Evolutionary conservation across 73 alveolate species (phyloP).

Genomic region (Uronychia setigera): DNA sequence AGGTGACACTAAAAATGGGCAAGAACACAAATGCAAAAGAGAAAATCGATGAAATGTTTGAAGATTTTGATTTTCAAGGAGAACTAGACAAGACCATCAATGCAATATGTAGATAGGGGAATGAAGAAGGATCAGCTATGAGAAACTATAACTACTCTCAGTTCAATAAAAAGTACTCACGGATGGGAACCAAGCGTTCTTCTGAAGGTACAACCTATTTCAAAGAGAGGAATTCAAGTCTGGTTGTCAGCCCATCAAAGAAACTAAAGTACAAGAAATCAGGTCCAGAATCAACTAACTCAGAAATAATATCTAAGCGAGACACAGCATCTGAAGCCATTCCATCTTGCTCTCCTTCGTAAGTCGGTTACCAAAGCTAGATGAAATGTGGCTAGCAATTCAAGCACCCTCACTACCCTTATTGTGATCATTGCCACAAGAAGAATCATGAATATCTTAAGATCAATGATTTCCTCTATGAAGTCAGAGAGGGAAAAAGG

Average conservation of each 20-base stretch:
- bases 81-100: no score
- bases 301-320: not conserved
- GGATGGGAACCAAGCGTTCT: not conserved
- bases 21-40: not conserved
- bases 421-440: not conserved
- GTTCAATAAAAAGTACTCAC: not conserved
- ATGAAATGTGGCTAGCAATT: not conserved
- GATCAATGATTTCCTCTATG: not conserved
- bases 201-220: no score
- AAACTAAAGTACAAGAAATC: no score
- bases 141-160: not conserved
- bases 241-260: no score
- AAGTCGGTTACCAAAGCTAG: not conserved
- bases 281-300: no score
- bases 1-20: not conserved
- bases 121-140: not conserved
- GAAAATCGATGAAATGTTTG: not conserved
- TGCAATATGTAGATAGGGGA: no score
- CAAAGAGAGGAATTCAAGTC: no score
- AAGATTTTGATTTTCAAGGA: not conserved
- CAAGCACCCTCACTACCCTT: not conserved
- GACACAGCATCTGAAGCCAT: not conserved
- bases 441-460: not conserved
- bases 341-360: not conserved
- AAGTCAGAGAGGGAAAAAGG: not conserved